These are phyloP conservation scores for Isatis tinctoria DNA, from an alignment of 345 rosid species.

Conservation along the genomic window DNA sequence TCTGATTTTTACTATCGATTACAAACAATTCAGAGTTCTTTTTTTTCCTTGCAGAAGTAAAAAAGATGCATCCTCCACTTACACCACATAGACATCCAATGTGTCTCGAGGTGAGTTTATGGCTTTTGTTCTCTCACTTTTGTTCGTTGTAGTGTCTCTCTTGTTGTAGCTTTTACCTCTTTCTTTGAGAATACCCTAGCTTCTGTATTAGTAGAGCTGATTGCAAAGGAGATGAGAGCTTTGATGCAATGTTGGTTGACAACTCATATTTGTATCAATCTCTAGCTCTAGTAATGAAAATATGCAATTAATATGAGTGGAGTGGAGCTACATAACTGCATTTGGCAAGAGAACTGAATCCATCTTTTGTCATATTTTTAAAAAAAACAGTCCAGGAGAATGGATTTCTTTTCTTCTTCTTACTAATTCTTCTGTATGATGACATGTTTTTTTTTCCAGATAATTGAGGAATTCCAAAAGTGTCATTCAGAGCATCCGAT, in stretches of 20 bases:
- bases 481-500: constrained; percentile 87
- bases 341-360: background rate
- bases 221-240: background rate
- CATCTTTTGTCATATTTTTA: background rate
- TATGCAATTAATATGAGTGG: background rate
- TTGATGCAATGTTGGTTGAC: too few relatives aligned
- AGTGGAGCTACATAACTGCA: background rate
- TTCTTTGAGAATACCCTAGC: too few relatives aligned
- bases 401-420: background rate
- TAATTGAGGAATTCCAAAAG: constrained; percentile 81
- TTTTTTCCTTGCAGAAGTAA: background rate
- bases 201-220: background rate
- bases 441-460: constrained; percentile 33
- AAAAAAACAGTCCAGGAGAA: too few relatives aligned
- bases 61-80: constrained; percentile 86
- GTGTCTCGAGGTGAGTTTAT: constrained; percentile 74
- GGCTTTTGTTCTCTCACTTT: too few relatives aligned
- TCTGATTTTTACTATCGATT: constrained; percentile 8
- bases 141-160: too few relatives aligned
- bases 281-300: too few relatives aligned
- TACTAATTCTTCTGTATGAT: background rate
- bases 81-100: constrained; percentile 87
- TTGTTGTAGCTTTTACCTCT: too few relatives aligned
- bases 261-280: too few relatives aligned
- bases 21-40: background rate